Percentiles rank a stretch among this genome's conserved stretches.
These are phyloP conservation scores for Laetiporus sulphureus DNA, from an alignment of 1,284 basidiomycete species.

Conservation along the genomic window DNA sequence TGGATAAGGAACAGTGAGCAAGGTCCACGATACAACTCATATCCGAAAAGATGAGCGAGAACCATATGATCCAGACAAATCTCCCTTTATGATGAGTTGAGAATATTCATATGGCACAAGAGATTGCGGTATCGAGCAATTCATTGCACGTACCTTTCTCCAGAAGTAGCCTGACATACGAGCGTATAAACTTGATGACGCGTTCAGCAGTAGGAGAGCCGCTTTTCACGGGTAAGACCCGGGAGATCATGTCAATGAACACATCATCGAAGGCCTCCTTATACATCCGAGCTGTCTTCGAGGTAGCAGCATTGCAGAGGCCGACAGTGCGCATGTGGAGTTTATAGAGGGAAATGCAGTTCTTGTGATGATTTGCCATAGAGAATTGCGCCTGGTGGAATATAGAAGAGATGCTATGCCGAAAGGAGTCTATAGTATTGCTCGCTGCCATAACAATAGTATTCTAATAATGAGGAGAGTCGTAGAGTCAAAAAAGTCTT, in stretches of 20 bases:
- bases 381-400: conserved; percentile 80
- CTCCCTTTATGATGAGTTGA: too few species aligned
- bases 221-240: conserved; percentile 1
- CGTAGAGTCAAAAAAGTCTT: too few species aligned
- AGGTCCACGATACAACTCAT: too few species aligned
- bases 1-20: too few species aligned
- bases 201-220: conserved; percentile 1
- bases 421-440: too few species aligned
- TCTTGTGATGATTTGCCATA: conserved; percentile 82
- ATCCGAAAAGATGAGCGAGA: too few species aligned
- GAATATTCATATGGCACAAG: too few species aligned
- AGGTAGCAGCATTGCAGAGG: conserved; percentile 33
- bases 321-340: conserved; percentile 54
- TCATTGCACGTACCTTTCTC: conserved; percentile 71
- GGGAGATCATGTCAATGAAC: conserved; percentile 40
- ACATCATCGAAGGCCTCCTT: conserved; percentile 17
- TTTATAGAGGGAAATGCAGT: conserved; percentile 78
- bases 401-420: too few species aligned
- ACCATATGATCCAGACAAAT: too few species aligned
- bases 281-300: conserved; percentile 67
- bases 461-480: too few species aligned
- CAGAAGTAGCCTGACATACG: conserved; percentile 71
- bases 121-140: too few species aligned
- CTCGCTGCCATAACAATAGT: too few species aligned
- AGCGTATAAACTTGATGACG: conserved; percentile 71